Conservation (phyloP, 345 rosid genomes). For the Populus ilicifolia region DNA sequence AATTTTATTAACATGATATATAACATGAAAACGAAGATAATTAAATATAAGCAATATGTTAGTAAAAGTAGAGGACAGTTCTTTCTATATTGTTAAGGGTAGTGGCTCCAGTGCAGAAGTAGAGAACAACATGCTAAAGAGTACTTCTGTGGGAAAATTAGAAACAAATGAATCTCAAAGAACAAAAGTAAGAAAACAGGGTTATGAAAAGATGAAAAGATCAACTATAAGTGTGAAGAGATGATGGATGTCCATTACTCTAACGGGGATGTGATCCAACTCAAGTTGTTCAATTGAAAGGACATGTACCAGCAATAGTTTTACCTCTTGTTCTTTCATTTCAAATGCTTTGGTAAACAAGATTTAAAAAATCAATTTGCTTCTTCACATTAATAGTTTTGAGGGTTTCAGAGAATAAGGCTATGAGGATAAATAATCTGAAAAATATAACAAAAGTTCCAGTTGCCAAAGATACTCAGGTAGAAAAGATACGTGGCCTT, state of each 20-base stretch:
- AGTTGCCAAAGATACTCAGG: background rate
- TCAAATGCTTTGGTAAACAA: background rate
- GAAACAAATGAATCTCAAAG: background rate
- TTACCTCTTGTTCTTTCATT: background rate
- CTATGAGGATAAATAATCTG: background rate
- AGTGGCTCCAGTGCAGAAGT: background rate
- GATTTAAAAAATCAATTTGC: slow-evolving; percentile 1
- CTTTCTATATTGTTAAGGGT: background rate
- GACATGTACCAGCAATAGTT: background rate
- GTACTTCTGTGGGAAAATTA: background rate
- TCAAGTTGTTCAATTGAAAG: background rate
- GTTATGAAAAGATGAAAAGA: background rate
- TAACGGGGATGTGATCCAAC: background rate
- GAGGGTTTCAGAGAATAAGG: background rate
- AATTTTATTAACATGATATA: background rate
- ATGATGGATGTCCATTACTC: background rate
- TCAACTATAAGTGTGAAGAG: background rate
- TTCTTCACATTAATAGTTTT: background rate
- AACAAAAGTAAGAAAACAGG: background rate
- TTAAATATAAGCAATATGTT: background rate
- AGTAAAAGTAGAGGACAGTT: background rate
- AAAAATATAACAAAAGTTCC: background rate
- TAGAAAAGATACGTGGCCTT: background rate
- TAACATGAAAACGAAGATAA: background rate
- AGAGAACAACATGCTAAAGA: background rate